Evolutionary conservation across 164 flowering plant genomes (phyloP).

Genomic region (Vitis rupestris): DNA sequence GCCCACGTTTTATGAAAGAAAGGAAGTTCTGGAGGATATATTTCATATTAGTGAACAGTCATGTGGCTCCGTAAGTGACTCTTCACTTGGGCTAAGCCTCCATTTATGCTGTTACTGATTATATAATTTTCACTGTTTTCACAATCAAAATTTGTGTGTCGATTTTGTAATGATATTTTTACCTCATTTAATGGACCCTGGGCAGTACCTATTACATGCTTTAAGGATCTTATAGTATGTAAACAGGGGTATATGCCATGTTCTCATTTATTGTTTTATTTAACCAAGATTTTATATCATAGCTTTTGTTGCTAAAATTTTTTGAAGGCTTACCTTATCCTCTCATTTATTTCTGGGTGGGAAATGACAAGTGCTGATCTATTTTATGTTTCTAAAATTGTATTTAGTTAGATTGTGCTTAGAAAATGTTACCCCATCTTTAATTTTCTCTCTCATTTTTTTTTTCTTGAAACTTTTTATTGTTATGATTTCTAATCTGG

Average conservation of each 20-base stretch:
- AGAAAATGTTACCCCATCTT: too few species aligned
- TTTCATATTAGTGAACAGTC: conserved; percentile 74
- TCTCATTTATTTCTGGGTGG: neutral
- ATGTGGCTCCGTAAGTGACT: conserved; percentile 35
- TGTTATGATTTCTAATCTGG: too few species aligned
- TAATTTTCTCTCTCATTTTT: too few species aligned
- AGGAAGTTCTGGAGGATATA: conserved; percentile 93
- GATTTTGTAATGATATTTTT: neutral
- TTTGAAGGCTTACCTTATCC: neutral
- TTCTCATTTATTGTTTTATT: neutral
- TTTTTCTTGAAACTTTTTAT: too few species aligned
- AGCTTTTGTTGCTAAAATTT: neutral
- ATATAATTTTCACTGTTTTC: neutral
- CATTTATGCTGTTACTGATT: conserved; percentile 7
- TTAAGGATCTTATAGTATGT: neutral
- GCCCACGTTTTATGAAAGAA: conserved; percentile 88
- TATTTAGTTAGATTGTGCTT: neutral
- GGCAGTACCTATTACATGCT: neutral
- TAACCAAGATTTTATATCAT: neutral
- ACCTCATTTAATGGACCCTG: neutral
- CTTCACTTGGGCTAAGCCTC: conserved; percentile 2
- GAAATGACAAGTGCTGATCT: neutral
- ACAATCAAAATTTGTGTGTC: neutral
- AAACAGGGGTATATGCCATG: neutral
- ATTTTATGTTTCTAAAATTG: neutral